Conservation (phyloP, 2,329 filamentous ascomycete genomes). For the Berkeleyomyces rouxiae region DNA sequence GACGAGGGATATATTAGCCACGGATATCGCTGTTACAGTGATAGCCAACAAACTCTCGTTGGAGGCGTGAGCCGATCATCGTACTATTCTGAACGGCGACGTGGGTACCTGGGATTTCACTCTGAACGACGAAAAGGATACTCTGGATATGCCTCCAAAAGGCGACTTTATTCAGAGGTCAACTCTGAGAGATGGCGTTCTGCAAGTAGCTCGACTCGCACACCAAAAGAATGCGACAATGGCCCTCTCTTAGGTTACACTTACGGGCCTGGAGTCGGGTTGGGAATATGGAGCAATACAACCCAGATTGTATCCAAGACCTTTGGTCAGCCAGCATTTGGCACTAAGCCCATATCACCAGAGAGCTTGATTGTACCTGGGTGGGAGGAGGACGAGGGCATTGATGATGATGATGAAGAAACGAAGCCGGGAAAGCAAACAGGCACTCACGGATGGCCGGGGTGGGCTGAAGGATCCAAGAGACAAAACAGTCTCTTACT, state of each 20-base stretch:
- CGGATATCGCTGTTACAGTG: background rate
- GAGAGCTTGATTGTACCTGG: conserved; percentile 4
- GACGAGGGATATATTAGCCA: background rate
- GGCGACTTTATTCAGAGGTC: background rate
- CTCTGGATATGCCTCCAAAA: background rate
- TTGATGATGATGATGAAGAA: background rate
- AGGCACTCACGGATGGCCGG: background rate
- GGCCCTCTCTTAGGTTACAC: background rate
- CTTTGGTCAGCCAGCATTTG: background rate
- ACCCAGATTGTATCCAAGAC: background rate
- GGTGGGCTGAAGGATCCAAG: background rate
- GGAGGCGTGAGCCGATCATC: background rate
- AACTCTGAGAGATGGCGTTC: background rate
- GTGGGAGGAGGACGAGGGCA: conserved; percentile 3
- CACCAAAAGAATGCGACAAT: background rate
- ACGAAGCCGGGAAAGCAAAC: background rate
- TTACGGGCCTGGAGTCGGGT: conserved; percentile 1
- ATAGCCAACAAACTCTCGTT: background rate
- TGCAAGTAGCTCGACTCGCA: background rate
- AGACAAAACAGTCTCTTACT: background rate
- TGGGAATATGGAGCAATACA: background rate
- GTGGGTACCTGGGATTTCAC: background rate
- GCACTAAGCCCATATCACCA: background rate
- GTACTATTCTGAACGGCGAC: background rate
- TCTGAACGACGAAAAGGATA: background rate